These are phyloP conservation scores for Arabidopsis lyrata DNA, from an alignment of 441 rosid species.

Conservation along the genomic window DNA sequence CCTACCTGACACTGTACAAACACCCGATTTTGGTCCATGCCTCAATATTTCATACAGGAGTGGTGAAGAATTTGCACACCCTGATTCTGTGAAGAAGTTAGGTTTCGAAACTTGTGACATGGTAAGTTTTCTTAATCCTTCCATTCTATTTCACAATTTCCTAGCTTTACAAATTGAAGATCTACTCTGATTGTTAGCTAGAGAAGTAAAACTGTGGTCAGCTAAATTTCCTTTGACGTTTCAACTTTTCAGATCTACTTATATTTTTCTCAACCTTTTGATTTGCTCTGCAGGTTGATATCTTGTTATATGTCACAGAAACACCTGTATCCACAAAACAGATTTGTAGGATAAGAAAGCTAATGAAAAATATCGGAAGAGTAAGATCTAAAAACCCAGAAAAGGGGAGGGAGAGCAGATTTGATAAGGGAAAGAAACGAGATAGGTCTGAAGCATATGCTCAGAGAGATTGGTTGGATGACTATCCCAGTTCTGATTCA, in stretches of 20 bases:
- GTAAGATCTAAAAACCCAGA: conserved; percentile 18
- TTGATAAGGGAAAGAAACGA: conserved; percentile 52
- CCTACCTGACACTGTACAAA: conserved; percentile 56
- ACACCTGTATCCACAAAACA: conserved; percentile 77
- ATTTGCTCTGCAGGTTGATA: conserved; percentile 77
- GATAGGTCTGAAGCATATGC: conserved; percentile 52
- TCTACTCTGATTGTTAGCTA: conserved; percentile 19
- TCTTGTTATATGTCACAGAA: conserved; percentile 84
- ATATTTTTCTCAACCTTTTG: conserved; percentile 27
- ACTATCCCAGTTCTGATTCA: conserved; percentile 60
- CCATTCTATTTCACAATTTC: conserved; percentile 7
- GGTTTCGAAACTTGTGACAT: conserved; percentile 75
- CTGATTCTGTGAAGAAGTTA: conserved; percentile 69
- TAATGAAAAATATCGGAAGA: conserved; percentile 52
- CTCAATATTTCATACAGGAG: conserved; percentile 81
- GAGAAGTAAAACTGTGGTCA: conserved; percentile 18
- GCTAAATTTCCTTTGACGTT: neutral
- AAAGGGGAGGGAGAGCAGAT: conserved; percentile 27
- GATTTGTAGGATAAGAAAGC: conserved; percentile 76
- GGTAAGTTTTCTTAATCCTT: conserved; percentile 55
- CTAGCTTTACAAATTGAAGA: conserved; percentile 8
- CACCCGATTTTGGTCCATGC: conserved; percentile 81
- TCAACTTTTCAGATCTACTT: conserved; percentile 4
- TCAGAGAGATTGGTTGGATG: conserved; percentile 49
- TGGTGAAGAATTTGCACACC: conserved; percentile 64